Evolutionary conservation across 768 basidiomycete species (phyloP).

Genomic region (Galerina sulciceps): DNA sequence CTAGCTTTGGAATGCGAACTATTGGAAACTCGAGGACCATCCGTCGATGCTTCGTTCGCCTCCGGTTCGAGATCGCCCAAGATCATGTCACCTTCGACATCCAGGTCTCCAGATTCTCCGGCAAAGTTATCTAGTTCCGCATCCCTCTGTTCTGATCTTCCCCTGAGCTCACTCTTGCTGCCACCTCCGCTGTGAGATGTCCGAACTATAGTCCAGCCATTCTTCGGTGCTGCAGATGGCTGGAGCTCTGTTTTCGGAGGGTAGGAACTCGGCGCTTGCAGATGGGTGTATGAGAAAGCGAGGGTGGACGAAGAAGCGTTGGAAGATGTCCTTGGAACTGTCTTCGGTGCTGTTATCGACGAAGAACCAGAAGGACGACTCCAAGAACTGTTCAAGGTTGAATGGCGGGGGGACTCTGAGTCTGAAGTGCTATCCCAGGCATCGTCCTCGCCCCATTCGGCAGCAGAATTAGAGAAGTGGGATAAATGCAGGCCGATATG

Average conservation of each 20-base stretch:
- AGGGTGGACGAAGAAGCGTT: constrained; percentile 68
- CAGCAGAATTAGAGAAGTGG: constrained; percentile 37
- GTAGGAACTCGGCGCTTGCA: constrained; percentile 77
- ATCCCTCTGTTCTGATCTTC: constrained; percentile 17
- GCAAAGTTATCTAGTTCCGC: constrained; percentile 26
- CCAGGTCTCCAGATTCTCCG: constrained; percentile 50
- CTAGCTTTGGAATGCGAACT: constrained; percentile 42
- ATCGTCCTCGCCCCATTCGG: constrained; percentile 85
- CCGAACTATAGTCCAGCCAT: constrained; percentile 80
- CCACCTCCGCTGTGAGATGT: constrained; percentile 33
- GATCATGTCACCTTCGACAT: constrained; percentile 78
- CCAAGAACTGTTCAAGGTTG: constrained; percentile 53
- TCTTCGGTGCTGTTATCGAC: constrained; percentile 51
- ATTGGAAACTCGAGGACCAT: constrained; percentile 26
- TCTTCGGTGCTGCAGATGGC: constrained; percentile 44
- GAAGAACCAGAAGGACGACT: constrained; percentile 35
- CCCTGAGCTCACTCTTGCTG: constrained; percentile 19
- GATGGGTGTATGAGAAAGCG: constrained; percentile 82
- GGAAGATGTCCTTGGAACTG: constrained; percentile 50
- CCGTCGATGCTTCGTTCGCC: constrained; percentile 27
- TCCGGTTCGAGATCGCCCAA: constrained; percentile 77
- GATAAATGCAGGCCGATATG: constrained; percentile 69
- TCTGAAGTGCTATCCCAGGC: constrained; percentile 87
- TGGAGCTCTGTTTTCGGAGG: constrained; percentile 53
- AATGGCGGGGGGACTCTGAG: constrained; percentile 67